Evolutionary conservation across 2,329 filamentous ascomycete genomes (phyloP), one percentile per base, ranked within the genome.

Genomic region (Botrytis medusae): DNA sequence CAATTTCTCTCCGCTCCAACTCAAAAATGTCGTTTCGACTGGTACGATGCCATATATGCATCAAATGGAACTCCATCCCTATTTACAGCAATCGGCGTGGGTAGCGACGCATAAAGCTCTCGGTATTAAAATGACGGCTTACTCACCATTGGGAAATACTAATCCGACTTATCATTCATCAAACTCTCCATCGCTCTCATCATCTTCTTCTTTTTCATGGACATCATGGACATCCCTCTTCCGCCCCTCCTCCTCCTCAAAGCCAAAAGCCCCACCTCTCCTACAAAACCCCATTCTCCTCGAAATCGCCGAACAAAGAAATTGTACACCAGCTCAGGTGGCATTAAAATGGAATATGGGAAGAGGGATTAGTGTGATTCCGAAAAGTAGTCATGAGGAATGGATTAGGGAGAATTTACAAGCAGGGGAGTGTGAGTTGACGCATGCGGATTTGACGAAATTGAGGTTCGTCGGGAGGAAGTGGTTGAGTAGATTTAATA

Each of bases 31-130:
- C 18, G 71, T 76, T 2, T 57, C 51, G 25, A 74, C 72, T 57
- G 74, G 88, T 84, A 81, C 87, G 74, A 82, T 85, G 70, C 88
- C 88, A 9, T 91, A 91, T 25, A 92, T 93, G 76, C 94, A 95
- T 87, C 92, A 95, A 83, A 88, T 93, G 81, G 93, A 95, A 83
- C 86, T 94, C 25, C 92, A 94, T 83, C 92, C 92, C 42, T 91
- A 91, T 84, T 90, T 92, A 85, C 91, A 92, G 3, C 93, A 91
- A 37, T 70, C 75, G 1, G 57, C 73, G 4, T 81, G 78, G 73
- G 70, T 78, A 25, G 46, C 75, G 14, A 78, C 77, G 64, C 78
- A 81, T 12, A 64, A 71, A 46, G 73, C 76, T 18, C 72, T 80
- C n/a, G 77, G 78, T 20, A 82, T 83, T 51, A 77, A 80, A 48